Evolutionary conservation across 331 rosid genomes (phyloP).

Genomic region (Phaseolus coccineus): DNA sequence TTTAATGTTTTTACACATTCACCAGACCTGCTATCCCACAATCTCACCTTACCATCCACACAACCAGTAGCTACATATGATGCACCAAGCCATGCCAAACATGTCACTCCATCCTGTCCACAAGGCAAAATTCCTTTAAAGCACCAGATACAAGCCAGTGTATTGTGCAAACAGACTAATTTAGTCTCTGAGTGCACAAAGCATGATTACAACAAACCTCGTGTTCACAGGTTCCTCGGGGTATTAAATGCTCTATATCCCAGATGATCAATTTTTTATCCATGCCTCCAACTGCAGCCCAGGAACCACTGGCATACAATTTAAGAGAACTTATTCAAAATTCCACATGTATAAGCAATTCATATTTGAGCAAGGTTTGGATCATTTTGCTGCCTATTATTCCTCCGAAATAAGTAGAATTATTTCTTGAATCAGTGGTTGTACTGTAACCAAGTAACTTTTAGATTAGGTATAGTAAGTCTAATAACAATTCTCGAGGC

Average conservation of each 20-base stretch:
- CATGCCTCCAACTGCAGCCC: conserved; percentile 91
- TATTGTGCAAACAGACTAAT: not conserved
- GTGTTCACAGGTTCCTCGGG: conserved; percentile 76
- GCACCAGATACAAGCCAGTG: conserved; percentile 24
- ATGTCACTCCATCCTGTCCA: conserved; percentile 77
- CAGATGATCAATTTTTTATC: conserved; percentile 76
- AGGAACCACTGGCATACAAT: conserved; percentile 60
- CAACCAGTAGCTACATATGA: conserved; percentile 79
- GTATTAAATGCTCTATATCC: conserved; percentile 75
- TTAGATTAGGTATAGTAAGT: not conserved
- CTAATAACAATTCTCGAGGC: not conserved
- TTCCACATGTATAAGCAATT: not conserved
- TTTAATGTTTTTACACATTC: conserved; percentile 71
- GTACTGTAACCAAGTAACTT: not conserved
- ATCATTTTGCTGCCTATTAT: not conserved
- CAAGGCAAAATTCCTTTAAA: conserved; percentile 12
- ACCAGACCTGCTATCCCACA: conserved; percentile 89
- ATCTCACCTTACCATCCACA: conserved; percentile 71
- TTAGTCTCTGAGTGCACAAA: conserved; percentile 1
- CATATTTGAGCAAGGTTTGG: not conserved
- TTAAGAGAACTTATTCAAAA: conserved; percentile 30
- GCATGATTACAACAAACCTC: conserved; percentile 64
- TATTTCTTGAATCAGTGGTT: not conserved
- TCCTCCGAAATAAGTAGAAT: not conserved
- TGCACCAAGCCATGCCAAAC: conserved; percentile 81